phyloP scores from a whole-genome alignment of 805 yeast species.

The Pichia phayaonensis region DNA sequence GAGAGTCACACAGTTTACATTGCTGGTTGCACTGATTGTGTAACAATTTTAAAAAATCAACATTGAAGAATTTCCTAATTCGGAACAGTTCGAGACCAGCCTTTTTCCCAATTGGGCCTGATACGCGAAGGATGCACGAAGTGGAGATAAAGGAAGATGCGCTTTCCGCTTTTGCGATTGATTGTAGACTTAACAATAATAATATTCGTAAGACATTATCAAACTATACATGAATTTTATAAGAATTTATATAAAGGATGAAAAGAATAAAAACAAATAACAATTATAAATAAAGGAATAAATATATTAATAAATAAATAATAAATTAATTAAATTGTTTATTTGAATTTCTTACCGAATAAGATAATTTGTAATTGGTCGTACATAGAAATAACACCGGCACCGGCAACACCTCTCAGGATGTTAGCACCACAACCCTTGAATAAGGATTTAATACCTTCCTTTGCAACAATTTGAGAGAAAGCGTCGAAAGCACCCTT shows the following conservation, averaged over 20 bases:
- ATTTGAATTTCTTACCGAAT: constrained; percentile 92
- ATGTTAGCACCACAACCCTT: constrained; percentile 99
- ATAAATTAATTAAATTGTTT: constrained; percentile 23
- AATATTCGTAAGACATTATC: not conserved
- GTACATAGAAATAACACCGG: constrained; percentile 97
- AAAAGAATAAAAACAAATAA: not conserved
- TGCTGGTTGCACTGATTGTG: not conserved
- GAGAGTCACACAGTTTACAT: not conserved
- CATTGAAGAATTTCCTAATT: not conserved
- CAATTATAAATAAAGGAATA: not conserved
- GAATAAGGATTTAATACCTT: constrained; percentile 89
- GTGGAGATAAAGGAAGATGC: not conserved
- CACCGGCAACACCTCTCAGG: constrained; percentile 99
- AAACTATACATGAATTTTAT: not conserved
- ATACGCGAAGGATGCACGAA: not conserved
- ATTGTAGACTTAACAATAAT: not conserved
- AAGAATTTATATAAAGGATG: not conserved
- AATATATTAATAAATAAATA: constrained; percentile 1
- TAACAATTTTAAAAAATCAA: too few species aligned
- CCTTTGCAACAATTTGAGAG: constrained; percentile 88
- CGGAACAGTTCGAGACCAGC: not conserved
- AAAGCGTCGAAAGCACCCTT: constrained; percentile 92
- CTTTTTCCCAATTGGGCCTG: not conserved
- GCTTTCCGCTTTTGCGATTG: too few species aligned
- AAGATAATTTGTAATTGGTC: constrained; percentile 93